Percentiles rank a stretch among this genome's conserved stretches.
phyloP scores from a whole-genome alignment of 2,329 filamentous ascomycete genomes.

The Trichophyton mentagrophytes region DNA sequence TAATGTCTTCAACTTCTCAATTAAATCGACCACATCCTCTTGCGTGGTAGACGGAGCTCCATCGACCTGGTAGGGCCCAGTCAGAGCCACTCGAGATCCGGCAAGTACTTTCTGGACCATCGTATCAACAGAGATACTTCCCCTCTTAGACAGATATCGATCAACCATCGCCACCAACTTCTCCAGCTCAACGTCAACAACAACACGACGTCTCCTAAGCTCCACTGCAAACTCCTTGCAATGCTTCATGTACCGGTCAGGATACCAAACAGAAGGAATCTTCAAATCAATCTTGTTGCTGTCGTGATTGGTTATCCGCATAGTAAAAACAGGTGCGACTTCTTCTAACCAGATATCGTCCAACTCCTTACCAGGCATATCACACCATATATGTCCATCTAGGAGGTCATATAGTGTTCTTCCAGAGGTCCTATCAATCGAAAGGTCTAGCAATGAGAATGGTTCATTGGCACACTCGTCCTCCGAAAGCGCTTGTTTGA shows the following conservation, averaged over 20 bases:
- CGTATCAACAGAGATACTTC: slow-evolving; percentile 19
- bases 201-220: slow-evolving; percentile 32
- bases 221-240: slow-evolving; percentile 37
- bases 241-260: slow-evolving; percentile 47
- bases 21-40: slow-evolving; percentile 17
- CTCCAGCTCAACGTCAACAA: slow-evolving; percentile 23
- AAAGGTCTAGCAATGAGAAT: slow-evolving; percentile 29
- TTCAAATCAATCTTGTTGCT: slow-evolving; percentile 31
- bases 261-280: slow-evolving; percentile 43
- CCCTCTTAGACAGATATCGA: slow-evolving; percentile 16
- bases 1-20: slow-evolving; percentile 24
- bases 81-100: slow-evolving; percentile 16
- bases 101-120: slow-evolving; percentile 27
- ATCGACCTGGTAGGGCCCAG: slow-evolving; percentile 10
- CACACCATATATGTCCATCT: slow-evolving; percentile 39
- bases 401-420: slow-evolving; percentile 43
- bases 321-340: slow-evolving; percentile 43
- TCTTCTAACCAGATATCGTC: slow-evolving; percentile 38
- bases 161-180: slow-evolving; percentile 22
- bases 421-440: slow-evolving; percentile 27
- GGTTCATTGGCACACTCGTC: slow-evolving; percentile 23
- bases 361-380: slow-evolving; percentile 26
- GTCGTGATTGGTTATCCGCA: slow-evolving; percentile 29
- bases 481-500: slow-evolving; percentile 23
- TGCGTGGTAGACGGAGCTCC: slow-evolving; percentile 10